These are phyloP conservation scores for Citrus maxima DNA, from an alignment of 345 rosid genomes.

Conservation along the genomic window DNA sequence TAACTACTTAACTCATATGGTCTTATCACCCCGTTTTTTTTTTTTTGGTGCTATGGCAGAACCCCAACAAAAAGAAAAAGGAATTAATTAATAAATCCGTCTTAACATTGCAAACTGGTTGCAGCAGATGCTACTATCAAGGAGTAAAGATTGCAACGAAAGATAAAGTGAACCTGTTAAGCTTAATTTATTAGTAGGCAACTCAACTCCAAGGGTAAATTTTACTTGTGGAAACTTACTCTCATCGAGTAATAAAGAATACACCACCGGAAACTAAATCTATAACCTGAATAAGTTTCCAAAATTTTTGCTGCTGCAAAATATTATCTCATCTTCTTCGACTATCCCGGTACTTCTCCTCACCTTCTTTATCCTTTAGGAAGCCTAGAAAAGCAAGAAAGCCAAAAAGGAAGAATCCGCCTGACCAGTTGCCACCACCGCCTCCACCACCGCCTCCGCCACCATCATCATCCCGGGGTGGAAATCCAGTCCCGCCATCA, in stretches of 20 bases:
- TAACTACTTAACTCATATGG: too few relatives aligned
- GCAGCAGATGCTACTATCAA: background rate
- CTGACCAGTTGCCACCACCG: constrained; percentile 84
- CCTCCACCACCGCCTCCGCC: constrained; percentile 96
- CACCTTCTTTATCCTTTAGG: constrained; percentile 77
- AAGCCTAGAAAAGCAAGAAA: constrained; percentile 82
- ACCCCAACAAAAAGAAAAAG: too few relatives aligned
- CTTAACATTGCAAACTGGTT: too few relatives aligned
- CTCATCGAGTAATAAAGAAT: background rate
- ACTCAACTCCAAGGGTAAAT: background rate
- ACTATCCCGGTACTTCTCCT: constrained; percentile 44
- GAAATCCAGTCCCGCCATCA: constrained; percentile 78
- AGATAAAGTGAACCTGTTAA: background rate
- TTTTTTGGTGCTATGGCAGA: too few relatives aligned
- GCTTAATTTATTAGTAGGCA: background rate
- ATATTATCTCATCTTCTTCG: constrained; percentile 47
- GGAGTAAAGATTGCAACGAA: background rate
- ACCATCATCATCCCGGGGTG: constrained; percentile 70
- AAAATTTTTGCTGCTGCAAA: background rate
- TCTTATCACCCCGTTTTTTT: too few relatives aligned
- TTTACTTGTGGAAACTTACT: background rate
- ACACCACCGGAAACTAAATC: background rate
- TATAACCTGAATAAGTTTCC: background rate
- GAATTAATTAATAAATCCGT: too few relatives aligned
- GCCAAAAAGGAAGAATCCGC: constrained; percentile 89